phyloP scores from a whole-genome alignment of 768 basidiomycete genomes.

The Kwoniella europaea region DNA sequence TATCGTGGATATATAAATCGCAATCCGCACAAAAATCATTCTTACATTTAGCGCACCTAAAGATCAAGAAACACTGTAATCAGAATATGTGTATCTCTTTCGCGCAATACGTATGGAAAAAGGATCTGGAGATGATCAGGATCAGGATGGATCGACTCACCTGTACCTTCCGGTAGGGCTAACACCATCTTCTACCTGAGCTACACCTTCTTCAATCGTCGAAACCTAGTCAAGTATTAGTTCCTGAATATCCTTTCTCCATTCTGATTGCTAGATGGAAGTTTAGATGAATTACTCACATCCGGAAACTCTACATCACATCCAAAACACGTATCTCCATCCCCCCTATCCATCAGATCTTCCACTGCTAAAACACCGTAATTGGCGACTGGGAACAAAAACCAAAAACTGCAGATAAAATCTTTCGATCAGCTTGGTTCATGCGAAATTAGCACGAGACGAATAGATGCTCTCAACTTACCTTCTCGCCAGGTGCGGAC shows the following conservation, averaged over 20 bases:
- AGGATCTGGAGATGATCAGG: not conserved
- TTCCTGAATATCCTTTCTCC: no score
- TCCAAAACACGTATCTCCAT: conserved; percentile 68
- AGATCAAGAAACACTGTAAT: not conserved
- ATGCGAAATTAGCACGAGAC: not conserved
- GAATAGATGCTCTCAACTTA: conserved; percentile 21
- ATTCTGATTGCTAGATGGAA: no score
- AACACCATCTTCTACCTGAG: conserved; percentile 66
- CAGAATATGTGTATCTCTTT: not conserved
- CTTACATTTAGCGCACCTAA: conserved; percentile 72
- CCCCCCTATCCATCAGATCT: conserved; percentile 20
- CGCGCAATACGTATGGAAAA: not conserved
- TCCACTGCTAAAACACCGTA: conserved; percentile 60
- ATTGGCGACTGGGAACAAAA: conserved; percentile 85
- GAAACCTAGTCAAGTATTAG: conserved; percentile 2
- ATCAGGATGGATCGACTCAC: conserved; percentile 53
- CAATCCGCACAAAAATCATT: conserved; percentile 94
- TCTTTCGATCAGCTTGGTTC: not conserved
- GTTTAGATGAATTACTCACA: conserved; percentile 47
- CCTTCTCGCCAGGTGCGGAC: conserved; percentile 93
- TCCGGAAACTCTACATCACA: conserved; percentile 74
- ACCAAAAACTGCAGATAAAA: conserved; percentile 52
- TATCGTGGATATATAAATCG: conserved; percentile 94
- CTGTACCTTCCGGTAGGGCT: conserved; percentile 85
- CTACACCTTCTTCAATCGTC: conserved; percentile 38